These are phyloP conservation scores for Nidularia pulvinata DNA, from an alignment of 768 basidiomycete species.

Conservation along the genomic window DNA sequence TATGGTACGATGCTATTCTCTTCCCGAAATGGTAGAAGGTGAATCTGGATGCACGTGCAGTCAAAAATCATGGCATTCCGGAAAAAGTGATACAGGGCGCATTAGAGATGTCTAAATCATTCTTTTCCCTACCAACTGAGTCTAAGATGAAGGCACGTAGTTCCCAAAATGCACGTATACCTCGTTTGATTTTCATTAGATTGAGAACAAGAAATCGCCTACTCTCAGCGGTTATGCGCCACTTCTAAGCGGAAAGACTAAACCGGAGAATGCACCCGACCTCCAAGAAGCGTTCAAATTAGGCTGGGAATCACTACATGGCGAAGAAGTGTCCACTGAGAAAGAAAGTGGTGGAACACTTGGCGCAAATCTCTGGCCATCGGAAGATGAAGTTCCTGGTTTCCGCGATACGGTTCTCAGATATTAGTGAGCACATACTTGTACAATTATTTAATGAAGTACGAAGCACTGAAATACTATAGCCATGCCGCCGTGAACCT, in stretches of 20 bases:
- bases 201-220: conserved; percentile 63
- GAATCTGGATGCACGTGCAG: conserved; percentile 14
- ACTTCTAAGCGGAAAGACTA: conserved; percentile 70
- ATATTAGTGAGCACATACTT: conserved; percentile 58
- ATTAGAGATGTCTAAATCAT: conserved; percentile 49
- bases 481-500: conserved; percentile 32
- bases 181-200: conserved; percentile 28
- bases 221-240: conserved; percentile 82
- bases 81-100: conserved; percentile 43
- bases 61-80: conserved; percentile 76
- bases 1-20: conserved; percentile 47
- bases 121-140: conserved; percentile 65
- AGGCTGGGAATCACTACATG: conserved; percentile 60
- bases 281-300: conserved; percentile 92
- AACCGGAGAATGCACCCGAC: conserved; percentile 80
- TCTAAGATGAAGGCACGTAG: conserved; percentile 62
- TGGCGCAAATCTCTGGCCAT: conserved; percentile 82
- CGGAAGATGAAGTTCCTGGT: conserved; percentile 39
- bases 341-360: conserved; percentile 56
- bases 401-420: conserved; percentile 59
- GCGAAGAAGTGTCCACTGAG: conserved; percentile 19
- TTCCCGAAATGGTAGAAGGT: not conserved
- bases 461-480: not conserved
- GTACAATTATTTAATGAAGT: not conserved
- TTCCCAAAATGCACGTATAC: too few species aligned